Base-by-base conservation (phyloP, 495 filamentous ascomycete genomes). In the Tuber calosporum region DNA sequence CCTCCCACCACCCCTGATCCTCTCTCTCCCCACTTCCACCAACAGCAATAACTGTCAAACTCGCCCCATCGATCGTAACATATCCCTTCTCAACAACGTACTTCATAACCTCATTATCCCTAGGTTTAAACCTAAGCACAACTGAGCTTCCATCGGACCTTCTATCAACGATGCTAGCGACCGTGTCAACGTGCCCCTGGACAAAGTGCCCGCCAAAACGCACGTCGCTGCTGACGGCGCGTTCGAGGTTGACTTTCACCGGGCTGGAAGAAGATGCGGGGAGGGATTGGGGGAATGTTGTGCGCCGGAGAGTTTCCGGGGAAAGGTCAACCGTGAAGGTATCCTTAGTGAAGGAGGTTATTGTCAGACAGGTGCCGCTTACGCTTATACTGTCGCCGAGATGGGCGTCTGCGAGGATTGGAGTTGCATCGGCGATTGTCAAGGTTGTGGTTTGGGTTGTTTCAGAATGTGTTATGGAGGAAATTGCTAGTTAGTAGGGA, bases 71-170 rank as follows among this genome's bases (percentile, higher is more conserved):
- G 66, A 99, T 86, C 62, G 93, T 92, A 41, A 99, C 89, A 82
- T 93, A 99, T 30, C 96, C 96, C 87, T 99, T 99, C 86, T 95
- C 91, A 3, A 99, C 93, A 34, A 99, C 86, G 80, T 97, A 97
- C 68, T 88, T 84, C 82, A 98, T 80, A 53, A 96, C 87, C 1
- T 83, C 85, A 41, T 76, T 84, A 45, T 91, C 89, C 38, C 86
- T 85, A 11, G 94, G 93, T 81, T 86, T 83, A 75, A 99, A 87
- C n/a, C 94, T 86, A 77, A 97, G 89, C 3, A 92, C 94, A 45
- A 96, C 78, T 1, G 93, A 90, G 82, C 98, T 96, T 66, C 93
- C 92, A 83, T 99, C 96, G 0, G 89, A 89, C 41, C 83, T 87
- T 30, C 89, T 85, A 38, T 86, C 83, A 8, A 89, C 74, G 77